Evolutionary conservation across 768 basidiomycete genomes (phyloP), one percentile per base, ranked within the genome.

Genomic region (Sistotremastrum niveocremeum): DNA sequence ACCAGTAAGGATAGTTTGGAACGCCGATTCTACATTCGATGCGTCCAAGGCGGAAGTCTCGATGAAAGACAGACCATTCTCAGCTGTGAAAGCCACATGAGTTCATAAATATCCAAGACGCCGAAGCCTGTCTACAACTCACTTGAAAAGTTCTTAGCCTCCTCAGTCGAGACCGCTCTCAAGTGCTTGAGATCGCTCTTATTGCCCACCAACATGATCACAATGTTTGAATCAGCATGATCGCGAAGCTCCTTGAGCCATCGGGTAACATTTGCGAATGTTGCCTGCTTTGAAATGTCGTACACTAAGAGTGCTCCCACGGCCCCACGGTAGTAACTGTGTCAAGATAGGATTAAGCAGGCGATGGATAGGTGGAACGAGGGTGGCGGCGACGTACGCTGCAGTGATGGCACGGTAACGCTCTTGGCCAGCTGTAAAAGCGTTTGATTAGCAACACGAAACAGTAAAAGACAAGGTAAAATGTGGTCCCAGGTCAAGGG

Each of bases 41-140:
- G 94, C 89, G 79, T 99, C 95, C 76, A 98, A 81, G 68, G 94
- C 94, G 59, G 94, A 99, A 50, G 94, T 99, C 73, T 99, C 94
- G 54, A 99, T 94, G 73, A 94, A 94, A 46, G 84, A 87, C 55
- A 97, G 65, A 20, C 80, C 81, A 58, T 93, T 90, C 68, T 94
- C 90, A 55, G 84, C 89, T 89, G 56, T 28, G 44, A 39, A 41
- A 45, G 29, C 45, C 42, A 44, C 41, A 40, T 45, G 6, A 45
- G 9, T n/a, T 37, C 10, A 37, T 6, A 20, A n/a, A 32, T 20
- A 32, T 11, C 2, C 28, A 34, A 32, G 29, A 37, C 10, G 37
- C 12, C 37, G 10, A 12, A 10, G 10, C 37, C 37, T 38, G 12
- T 8, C 7, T 5, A n/a, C 9, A 42, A 74, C 79, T 59, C 62